Base-by-base conservation (phyloP, 2,329 filamentous ascomycete genomes). In the Aspergillaceae sp. region DNA sequence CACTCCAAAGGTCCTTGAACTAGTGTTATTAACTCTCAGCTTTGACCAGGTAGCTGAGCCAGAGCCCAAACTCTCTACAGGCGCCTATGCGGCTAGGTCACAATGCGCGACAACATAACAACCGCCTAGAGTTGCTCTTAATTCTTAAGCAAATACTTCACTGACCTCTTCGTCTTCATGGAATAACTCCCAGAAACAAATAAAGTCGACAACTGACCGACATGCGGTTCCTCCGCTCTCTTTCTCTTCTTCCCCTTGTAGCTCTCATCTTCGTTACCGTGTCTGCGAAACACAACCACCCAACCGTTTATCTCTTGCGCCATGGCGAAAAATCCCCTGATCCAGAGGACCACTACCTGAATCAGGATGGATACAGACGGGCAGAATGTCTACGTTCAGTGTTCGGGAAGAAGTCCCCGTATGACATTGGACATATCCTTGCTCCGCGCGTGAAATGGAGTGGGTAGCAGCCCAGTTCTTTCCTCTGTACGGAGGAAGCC, bases 291-390 rank as follows among this genome's bases (percentile, higher is more conserved):
- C 29, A 7, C 6, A 8, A 29, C 10, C 46, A 44, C 1, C 56
- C 61, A 11, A 61, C 51, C 5, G 51, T 63, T 11, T 63, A 57
- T 32, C 48, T 64, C 11, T 60, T 64, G 41, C 59, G 61, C 7
- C 61, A 64, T 41, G 61, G 56, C 32, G 61, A 64, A 43, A 63
- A 63, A 30, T 50, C 61, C 4, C 42, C 19, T 2, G 41, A 61
- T 32, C 50, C 51, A 5, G 29, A 51, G 7, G 53, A 62, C 27
- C 54, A 56, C 30, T 55, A 55, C 2, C 46, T 64, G 7, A 58
- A 48, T 11, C 26, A 44, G 2, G 59, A 61, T 5, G 61, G 61
- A 1, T 40, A 52, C 36, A 49, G 43, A 42, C 59, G 61, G 33
- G 59, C 61, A 4, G 51, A 59, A 40, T 64, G 61, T 42, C 47